phyloP scores from a whole-genome alignment of 345 rosid species.

The Camelina laxa region DNA sequence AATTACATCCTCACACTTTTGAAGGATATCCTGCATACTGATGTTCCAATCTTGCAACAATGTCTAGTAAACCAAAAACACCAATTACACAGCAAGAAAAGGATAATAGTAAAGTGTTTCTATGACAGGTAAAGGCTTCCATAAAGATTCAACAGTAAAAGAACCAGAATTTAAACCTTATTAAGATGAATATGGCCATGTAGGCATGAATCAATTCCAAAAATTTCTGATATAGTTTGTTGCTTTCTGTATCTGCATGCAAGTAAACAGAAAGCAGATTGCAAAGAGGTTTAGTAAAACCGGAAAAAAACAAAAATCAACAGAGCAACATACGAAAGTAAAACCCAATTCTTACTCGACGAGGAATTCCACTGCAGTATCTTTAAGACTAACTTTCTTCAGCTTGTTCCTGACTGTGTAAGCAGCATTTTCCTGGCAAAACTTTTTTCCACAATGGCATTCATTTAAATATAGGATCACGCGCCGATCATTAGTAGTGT shows the following conservation, averaged over 20 bases:
- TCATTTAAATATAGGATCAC: constrained; percentile 68
- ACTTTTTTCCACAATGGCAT: constrained; percentile 74
- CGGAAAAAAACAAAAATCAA: constrained; percentile 6
- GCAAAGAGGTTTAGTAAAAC: constrained; percentile 21
- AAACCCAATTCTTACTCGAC: constrained; percentile 68
- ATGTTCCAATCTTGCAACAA: constrained; percentile 60
- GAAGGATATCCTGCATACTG: constrained; percentile 58
- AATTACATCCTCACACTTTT: constrained; percentile 71
- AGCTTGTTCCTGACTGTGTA: constrained; percentile 70
- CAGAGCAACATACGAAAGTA: constrained; percentile 17
- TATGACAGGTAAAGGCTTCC: constrained; percentile 20
- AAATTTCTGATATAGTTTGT: constrained; percentile 48
- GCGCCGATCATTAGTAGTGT: constrained; percentile 70
- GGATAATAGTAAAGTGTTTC: background rate
- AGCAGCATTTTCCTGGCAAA: constrained; percentile 82
- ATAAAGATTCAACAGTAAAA: constrained; percentile 27
- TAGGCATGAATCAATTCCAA: constrained; percentile 61
- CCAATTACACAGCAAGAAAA: constrained; percentile 35
- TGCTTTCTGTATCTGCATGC: constrained; percentile 63
- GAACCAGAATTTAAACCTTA: constrained; percentile 55
- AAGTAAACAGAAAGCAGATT: constrained; percentile 26
- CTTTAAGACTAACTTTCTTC: constrained; percentile 82
- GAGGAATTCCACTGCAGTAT: constrained; percentile 62
- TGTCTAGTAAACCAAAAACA: constrained; percentile 50
- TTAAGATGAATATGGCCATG: constrained; percentile 82